These are phyloP conservation scores for Cicer pinnatifidum DNA, from an alignment of 306 rosid genomes.

Conservation along the genomic window DNA sequence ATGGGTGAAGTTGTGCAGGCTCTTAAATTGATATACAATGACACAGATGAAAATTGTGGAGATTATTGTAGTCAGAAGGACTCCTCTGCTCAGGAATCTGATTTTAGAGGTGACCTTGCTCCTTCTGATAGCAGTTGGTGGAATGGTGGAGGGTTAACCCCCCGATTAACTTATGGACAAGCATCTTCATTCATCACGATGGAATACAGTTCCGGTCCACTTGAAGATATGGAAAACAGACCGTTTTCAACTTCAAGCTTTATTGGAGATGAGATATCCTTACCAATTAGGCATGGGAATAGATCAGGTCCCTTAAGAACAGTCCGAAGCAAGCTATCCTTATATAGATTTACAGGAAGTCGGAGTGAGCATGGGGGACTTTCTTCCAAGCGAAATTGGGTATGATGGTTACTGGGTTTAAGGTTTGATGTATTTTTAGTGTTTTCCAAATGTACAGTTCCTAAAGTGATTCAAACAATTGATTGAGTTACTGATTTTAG, in stretches of 20 bases:
- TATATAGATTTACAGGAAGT: constrained; percentile 77
- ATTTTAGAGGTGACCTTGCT: constrained; percentile 72
- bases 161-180: constrained; percentile 76
- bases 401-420: constrained; percentile 59
- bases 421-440: constrained; percentile 44
- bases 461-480: constrained; percentile 56
- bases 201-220: constrained; percentile 96
- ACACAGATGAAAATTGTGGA: constrained; percentile 76
- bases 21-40: constrained; percentile 86
- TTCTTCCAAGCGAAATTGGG: constrained; percentile 62
- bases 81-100: constrained; percentile 86
- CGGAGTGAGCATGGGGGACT: constrained; percentile 88
- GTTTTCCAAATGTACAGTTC: constrained; percentile 80
- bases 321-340: constrained; percentile 70
- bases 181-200: constrained; percentile 87
- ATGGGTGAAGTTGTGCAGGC: constrained; percentile 99
- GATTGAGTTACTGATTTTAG: constrained; percentile 57
- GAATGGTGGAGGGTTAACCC: constrained; percentile 85
- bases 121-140: constrained; percentile 96
- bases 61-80: constrained; percentile 83
- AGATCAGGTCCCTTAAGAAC: constrained; percentile 93
- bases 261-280: constrained; percentile 69
- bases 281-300: constrained; percentile 85
- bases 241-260: constrained; percentile 83
- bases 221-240: constrained; percentile 87